Base-by-base conservation (phyloP, 305 asterid genomes). In the Rubia peregrina region DNA sequence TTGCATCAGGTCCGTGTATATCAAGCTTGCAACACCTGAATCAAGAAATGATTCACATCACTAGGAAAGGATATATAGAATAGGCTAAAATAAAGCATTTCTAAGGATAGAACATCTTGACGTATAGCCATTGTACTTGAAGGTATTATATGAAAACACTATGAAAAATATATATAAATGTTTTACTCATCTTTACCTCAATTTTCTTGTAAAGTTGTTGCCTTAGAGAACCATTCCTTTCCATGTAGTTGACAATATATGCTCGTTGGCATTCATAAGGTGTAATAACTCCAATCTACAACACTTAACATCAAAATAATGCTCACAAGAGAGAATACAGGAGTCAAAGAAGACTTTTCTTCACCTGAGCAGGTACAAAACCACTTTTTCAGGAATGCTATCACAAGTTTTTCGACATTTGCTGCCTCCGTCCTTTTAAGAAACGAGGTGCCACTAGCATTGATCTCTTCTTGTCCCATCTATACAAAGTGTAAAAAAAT, bases 401-500 rank as follows among this genome's bases (percentile, higher is more conserved):
- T 95, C 77, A 95, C 99, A 71, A 95, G 86, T 77, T 95, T 95
- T 80, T 95, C 99, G 56, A 95, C 99, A 80, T 95, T 87, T 63
- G 99, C 98, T 73, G 99, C 99, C 80, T 95, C 99, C 13, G 98
- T 95, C 80, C 99, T 86, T 75, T 95, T 95, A 68, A 95, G 79
- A 80, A 92, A 95, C 75, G 99, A 95, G 68, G 99, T 92, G 73
- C 99, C 98, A 55, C 99, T 95, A 46, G 98, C 94, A 87, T 98
- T 95, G 62, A 95, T 95, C 84, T 95, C 99, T 86, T 95, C 99
- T 88, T 95, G 99, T 74, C 99, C 98, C 99, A 95, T 95, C 99
- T 95, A 48, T 5, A 74, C 38, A 77, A 66, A 83, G 59, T 69
- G 66, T 43, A 36, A 75, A 75, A 60, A 67, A 21, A 57, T 19